Conservation (phyloP, 2,329 filamentous ascomycete species). For the Fusarium coicis region DNA sequence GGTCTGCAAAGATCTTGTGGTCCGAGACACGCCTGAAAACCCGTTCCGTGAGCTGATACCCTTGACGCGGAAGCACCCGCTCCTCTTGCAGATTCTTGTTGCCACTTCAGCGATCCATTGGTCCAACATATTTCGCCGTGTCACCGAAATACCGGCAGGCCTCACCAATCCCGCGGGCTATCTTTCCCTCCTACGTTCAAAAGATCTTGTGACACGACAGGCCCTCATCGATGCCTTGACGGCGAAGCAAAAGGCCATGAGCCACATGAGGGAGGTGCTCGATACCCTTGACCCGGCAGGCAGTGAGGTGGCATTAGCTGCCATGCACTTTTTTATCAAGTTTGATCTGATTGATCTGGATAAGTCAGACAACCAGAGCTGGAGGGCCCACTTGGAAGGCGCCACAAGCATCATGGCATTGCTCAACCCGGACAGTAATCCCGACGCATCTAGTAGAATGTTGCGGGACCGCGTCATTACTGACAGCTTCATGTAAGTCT, state of each 20-base stretch:
- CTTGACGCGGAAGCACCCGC: slow-evolving; percentile 56
- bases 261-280: slow-evolving; percentile 54
- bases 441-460: slow-evolving; percentile 48
- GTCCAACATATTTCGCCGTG: slow-evolving; percentile 55
- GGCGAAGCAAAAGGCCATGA: slow-evolving; percentile 60
- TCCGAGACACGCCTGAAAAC: slow-evolving; percentile 58
- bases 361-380: slow-evolving; percentile 53
- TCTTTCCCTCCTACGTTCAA: slow-evolving; percentile 51
- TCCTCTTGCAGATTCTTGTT: slow-evolving; percentile 60
- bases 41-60: slow-evolving; percentile 62
- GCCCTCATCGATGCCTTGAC: slow-evolving; percentile 59
- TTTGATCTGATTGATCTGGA: slow-evolving; percentile 63
- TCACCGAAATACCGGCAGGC: slow-evolving; percentile 46
- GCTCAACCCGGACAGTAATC: slow-evolving; percentile 45
- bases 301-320: slow-evolving; percentile 59
- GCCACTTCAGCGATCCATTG: slow-evolving; percentile 62
- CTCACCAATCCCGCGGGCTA: slow-evolving; percentile 52
- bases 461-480: slow-evolving; percentile 59
- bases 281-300: slow-evolving; percentile 53
- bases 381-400: slow-evolving; percentile 59
- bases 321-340: slow-evolving; percentile 63
- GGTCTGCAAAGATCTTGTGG: slow-evolving; percentile 65
- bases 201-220: slow-evolving; percentile 51
- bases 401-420: slow-evolving; percentile 56
- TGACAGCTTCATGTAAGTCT: slow-evolving; percentile 59